phyloP scores from a whole-genome alignment of 768 basidiomycete genomes.

The Calvatia gigantea region DNA sequence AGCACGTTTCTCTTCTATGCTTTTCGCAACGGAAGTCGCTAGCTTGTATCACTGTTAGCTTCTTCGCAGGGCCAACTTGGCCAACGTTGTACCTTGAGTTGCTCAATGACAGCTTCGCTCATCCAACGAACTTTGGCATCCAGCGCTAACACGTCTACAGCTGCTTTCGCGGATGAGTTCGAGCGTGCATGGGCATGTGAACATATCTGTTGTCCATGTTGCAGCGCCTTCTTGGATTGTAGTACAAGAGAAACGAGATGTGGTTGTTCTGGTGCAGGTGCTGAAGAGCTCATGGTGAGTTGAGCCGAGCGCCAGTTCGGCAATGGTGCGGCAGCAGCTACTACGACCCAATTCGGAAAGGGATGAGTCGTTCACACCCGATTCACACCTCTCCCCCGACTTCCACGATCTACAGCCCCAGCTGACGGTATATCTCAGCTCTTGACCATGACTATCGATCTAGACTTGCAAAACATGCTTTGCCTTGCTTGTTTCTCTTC shows the following conservation, averaged over 20 bases:
- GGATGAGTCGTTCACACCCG: not conserved
- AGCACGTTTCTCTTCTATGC: conserved; percentile 67
- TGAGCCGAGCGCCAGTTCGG: not conserved
- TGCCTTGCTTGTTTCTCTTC: conserved; percentile 65
- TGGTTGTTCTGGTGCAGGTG: conserved; percentile 39
- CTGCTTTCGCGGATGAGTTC: conserved; percentile 61
- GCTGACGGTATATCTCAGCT: not conserved
- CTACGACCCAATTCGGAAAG: not conserved
- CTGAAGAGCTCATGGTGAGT: conserved; percentile 4
- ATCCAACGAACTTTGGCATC: conserved; percentile 83
- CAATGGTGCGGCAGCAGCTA: not conserved
- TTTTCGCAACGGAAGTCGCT: conserved; percentile 69
- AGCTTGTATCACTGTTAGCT: conserved; percentile 52
- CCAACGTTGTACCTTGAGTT: conserved; percentile 55
- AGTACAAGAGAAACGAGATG: conserved; percentile 74
- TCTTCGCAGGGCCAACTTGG: too few relatives aligned
- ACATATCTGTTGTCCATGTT: conserved; percentile 75
- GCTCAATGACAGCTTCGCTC: conserved; percentile 68
- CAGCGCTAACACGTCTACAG: conserved; percentile 69
- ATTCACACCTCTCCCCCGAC: not conserved
- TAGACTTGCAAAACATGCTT: conserved; percentile 30
- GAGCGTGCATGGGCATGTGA: conserved; percentile 60
- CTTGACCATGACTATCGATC: conserved; percentile 1
- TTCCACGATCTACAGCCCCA: not conserved
- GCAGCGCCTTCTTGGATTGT: conserved; percentile 80